Percentiles rank a stretch among this genome's conserved stretches.
phyloP scores from a whole-genome alignment of 2,329 filamentous ascomycete genomes.

The Pseudogymnoascus destructans region DNA sequence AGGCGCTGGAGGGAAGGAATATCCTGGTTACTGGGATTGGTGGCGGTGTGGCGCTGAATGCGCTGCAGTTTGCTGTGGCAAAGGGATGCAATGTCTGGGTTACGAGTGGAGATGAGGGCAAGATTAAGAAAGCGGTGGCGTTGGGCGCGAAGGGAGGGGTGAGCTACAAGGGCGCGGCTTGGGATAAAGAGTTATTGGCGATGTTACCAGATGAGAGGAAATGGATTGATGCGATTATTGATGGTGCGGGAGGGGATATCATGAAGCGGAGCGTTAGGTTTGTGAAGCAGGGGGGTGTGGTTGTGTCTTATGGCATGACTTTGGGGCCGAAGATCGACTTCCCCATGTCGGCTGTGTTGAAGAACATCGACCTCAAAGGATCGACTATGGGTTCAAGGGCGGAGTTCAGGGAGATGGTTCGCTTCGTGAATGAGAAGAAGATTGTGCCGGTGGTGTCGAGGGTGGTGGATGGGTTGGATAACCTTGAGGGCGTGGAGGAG shows the following conservation, averaged over 20 bases:
- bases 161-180: conserved; percentile 61
- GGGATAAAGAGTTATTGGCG: conserved; percentile 62
- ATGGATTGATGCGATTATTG: conserved; percentile 70
- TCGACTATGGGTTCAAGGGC: conserved; percentile 82
- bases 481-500: conserved; percentile 64
- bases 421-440: conserved; percentile 60
- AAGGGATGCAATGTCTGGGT: conserved; percentile 36
- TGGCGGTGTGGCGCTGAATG: conserved; percentile 77
- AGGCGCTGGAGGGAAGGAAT: conserved; percentile 52
- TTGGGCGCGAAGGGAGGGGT: conserved; percentile 76
- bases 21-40: conserved; percentile 84
- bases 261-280: conserved; percentile 29
- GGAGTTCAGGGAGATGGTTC: conserved; percentile 85
- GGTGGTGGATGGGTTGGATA: conserved; percentile 58
- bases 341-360: conserved; percentile 69
- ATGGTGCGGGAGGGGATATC: conserved; percentile 80
- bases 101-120: conserved; percentile 46
- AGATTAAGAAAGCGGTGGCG: conserved; percentile 55
- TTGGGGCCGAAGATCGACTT: conserved; percentile 73
- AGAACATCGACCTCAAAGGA: conserved; percentile 76
- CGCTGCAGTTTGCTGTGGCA: conserved; percentile 64
- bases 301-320: conserved; percentile 87
- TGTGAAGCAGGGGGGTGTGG: conserved; percentile 57
- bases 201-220: conserved; percentile 52
- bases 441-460: conserved; percentile 68